Conservation (phyloP, 2,329 filamentous ascomycete species). For the Aspergillus intermedius region DNA sequence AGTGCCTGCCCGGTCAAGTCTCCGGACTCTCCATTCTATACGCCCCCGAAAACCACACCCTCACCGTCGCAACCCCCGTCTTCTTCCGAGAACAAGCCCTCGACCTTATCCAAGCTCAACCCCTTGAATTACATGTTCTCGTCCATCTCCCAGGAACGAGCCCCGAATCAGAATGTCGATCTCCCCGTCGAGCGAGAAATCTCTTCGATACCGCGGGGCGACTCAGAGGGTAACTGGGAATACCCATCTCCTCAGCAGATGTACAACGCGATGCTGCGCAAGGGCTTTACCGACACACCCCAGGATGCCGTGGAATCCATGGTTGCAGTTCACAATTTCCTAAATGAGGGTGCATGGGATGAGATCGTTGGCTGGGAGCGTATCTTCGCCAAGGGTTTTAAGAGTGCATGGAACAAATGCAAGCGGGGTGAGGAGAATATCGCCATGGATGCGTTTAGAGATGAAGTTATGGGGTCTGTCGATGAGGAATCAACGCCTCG, state of each 20-base stretch:
- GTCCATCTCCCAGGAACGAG: constrained; percentile 71
- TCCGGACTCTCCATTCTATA: constrained; percentile 44
- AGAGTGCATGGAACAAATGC: constrained; percentile 66
- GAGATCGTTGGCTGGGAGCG: constrained; percentile 94
- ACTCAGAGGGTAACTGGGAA: constrained; percentile 75
- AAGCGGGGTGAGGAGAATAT: constrained; percentile 65
- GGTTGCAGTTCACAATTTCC: constrained; percentile 96
- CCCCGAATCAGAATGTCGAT: constrained; percentile 63
- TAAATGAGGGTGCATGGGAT: constrained; percentile 95
- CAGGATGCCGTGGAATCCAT: constrained; percentile 90
- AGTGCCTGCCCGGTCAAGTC: constrained; percentile 43
- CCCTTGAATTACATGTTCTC: constrained; percentile 95
- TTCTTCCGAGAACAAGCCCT: constrained; percentile 23
- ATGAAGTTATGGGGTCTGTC: constrained; percentile 33
- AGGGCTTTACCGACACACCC: constrained; percentile 92
- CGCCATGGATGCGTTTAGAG: constrained; percentile 48
- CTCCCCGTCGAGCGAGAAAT: constrained; percentile 75
- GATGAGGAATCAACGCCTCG: constrained; percentile 53
- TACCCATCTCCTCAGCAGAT: constrained; percentile 98
- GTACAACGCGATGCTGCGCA: constrained; percentile 96
- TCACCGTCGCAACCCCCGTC: constrained; percentile 26
- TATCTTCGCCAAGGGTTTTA: constrained; percentile 69
- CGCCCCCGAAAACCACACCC: constrained; percentile 25
- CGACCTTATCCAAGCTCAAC: constrained; percentile 61
- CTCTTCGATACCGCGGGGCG: constrained; percentile 86